Base-by-base conservation (phyloP, 2,329 filamentous ascomycete species). In the Periconia sp. region DNA sequence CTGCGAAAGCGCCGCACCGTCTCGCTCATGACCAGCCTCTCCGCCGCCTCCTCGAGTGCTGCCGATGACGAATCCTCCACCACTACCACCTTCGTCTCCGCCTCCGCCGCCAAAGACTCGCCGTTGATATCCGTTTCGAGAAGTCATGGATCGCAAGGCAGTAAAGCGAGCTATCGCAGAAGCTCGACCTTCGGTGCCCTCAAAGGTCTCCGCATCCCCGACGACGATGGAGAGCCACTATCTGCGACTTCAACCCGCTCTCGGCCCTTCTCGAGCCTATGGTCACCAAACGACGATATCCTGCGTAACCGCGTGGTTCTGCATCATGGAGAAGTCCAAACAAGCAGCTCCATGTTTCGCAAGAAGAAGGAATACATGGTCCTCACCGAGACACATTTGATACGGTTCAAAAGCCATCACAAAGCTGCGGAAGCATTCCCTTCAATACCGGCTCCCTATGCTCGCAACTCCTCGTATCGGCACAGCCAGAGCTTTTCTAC, bases 321-420 rank as follows among this genome's bases (percentile, higher is more conserved):
- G 37, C 81, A 86, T 57, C 83, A 89, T 74, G 87, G 87, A 37
- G 87, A 89, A 66, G 84, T 89, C 15, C 86, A 90, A 71, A 89
- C 85, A 13, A 85, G 84, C 46, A 86, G 83, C 52, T 83, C 84
- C 55, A 84, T 90, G 79, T 88, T 89, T 73, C 79, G 86, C 68
- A 89, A 88, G 74, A 88, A 86, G 75, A 87, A 82, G 71, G 86
- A 90, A 68, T 90, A 88, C 63, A 75, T 90, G 50, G 87, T 90
- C 14, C 76, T 90, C 59, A 90, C 86, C 7, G 87, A 89, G 59
- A 83, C 81, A 6, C 85, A 89, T 69, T 74, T 90, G 51, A 74
- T 89, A 50, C 81, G 87, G 13, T 89, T 87, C 76, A 88, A 89
- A 70, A 87, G 77, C 63, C 85, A 88, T 60, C 74, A 78, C 43